These are phyloP conservation scores for Ustilago bromivora DNA, from an alignment of 1,284 basidiomycete species.

Conservation along the genomic window DNA sequence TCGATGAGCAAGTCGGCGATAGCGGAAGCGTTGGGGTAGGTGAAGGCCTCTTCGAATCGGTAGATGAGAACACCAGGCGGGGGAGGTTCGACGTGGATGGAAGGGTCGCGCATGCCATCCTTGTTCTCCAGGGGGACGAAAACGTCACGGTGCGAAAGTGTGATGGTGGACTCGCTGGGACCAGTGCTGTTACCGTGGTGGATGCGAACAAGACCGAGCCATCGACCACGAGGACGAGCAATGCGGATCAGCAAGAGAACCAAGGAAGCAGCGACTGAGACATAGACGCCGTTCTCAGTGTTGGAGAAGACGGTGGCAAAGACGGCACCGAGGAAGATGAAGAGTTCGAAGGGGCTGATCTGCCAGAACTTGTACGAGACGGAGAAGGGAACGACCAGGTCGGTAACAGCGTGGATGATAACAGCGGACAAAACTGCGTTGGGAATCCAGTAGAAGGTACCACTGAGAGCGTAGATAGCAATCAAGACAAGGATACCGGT, in stretches of 20 bases:
- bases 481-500: constrained; percentile 90
- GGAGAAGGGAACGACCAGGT: constrained; percentile 86
- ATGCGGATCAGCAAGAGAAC: constrained; percentile 88
- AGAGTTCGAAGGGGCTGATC: constrained; percentile 89
- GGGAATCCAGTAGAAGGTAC: constrained; percentile 71
- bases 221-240: constrained; percentile 89
- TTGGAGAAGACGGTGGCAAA: constrained; percentile 76
- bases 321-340: constrained; percentile 91
- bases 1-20: constrained; percentile 83
- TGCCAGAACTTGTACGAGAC: constrained; percentile 95
- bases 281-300: constrained; percentile 95
- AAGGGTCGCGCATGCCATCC: constrained; percentile 77
- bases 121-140: constrained; percentile 80
- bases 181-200: constrained; percentile 63
- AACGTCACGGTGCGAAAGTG: constrained; percentile 73
- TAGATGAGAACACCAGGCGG: constrained; percentile 90
- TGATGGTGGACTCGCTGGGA: constrained; percentile 37
- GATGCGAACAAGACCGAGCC: constrained; percentile 81
- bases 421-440: constrained; percentile 82
- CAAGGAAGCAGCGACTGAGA: constrained; percentile 83
- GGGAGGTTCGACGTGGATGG: constrained; percentile 81
- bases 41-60: constrained; percentile 90
- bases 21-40: constrained; percentile 90
- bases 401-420: constrained; percentile 90
- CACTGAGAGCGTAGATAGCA: constrained; percentile 85